These are phyloP conservation scores for Scenedesmus sp. DNA, from an alignment of 163 green algal species.

Conservation along the genomic window DNA sequence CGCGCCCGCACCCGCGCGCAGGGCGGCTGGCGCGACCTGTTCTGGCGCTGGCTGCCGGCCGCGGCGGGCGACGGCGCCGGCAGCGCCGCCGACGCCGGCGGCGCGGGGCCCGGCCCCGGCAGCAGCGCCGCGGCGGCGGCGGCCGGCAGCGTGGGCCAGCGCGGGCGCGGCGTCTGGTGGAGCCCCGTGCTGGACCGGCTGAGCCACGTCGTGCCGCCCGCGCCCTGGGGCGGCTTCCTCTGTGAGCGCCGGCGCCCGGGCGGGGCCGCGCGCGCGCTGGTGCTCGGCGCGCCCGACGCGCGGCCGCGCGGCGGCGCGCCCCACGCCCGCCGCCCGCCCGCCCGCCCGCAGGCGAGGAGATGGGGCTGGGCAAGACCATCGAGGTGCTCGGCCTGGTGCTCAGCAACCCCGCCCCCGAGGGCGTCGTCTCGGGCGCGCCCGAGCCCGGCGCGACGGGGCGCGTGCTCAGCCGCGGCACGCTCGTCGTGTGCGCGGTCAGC, in stretches of 20 bases:
- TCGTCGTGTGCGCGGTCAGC: constrained; percentile 35
- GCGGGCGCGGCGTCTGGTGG: constrained; percentile 54
- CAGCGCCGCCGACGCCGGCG: neutral
- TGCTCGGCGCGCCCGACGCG: too few species aligned
- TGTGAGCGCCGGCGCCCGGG: constrained; percentile 46
- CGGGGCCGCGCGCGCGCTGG: too few species aligned
- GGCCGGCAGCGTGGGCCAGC: too few species aligned
- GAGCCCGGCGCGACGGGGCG: neutral
- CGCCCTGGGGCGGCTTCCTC: constrained; percentile 67
- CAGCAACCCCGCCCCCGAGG: constrained; percentile 57
- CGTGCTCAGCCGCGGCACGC: constrained; percentile 1
- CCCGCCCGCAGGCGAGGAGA: constrained; percentile 61
- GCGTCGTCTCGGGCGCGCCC: neutral
- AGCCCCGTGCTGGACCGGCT: constrained; percentile 57
- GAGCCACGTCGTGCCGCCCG: constrained; percentile 48
- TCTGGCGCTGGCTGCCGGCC: constrained; percentile 53
- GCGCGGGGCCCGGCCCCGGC: neutral
- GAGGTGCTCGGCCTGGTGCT: constrained; percentile 74
- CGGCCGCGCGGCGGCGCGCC: too few species aligned
- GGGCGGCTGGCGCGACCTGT: constrained; percentile 57
- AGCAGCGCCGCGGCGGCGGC: too few species aligned
- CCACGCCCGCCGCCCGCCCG: too few species aligned
- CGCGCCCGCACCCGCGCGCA: too few species aligned
- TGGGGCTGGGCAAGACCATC: constrained; percentile 77
- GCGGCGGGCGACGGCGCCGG: constrained; percentile 19